These are phyloP conservation scores for Leccinum subgranulosum DNA, from an alignment of 768 basidiomycete species.

Conservation along the genomic window DNA sequence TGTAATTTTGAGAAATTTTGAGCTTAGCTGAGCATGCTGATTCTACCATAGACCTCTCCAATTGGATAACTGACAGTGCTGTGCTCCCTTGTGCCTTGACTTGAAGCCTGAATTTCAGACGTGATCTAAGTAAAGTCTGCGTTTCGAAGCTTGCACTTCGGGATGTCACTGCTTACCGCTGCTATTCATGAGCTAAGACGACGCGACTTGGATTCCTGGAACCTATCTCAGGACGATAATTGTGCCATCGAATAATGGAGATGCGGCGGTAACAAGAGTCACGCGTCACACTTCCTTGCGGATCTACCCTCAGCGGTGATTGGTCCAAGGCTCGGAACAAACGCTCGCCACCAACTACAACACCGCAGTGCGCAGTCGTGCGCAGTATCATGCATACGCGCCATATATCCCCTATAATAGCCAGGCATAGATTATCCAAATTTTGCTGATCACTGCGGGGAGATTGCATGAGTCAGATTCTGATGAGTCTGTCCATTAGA, in stretches of 20 bases:
- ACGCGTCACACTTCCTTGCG: no score
- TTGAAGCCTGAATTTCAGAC: neutral
- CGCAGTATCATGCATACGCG: no score
- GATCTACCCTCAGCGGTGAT: no score
- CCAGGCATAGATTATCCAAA: no score
- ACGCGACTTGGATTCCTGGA: constrained; percentile 21
- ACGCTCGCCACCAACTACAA: no score
- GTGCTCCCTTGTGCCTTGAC: neutral
- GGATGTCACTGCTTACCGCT: constrained; percentile 10
- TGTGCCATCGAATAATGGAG: constrained; percentile 15
- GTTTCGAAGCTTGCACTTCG: neutral
- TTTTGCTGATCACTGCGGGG: no score
- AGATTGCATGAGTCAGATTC: neutral
- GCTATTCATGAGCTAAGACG: constrained; percentile 21
- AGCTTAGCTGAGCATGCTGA: neutral
- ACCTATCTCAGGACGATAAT: constrained; percentile 11
- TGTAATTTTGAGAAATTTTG: neutral
- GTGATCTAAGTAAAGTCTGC: neutral
- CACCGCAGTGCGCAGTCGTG: no score
- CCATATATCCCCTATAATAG: no score
- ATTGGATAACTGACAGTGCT: neutral
- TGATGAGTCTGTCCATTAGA: neutral
- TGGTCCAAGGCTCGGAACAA: no score
- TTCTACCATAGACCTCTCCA: neutral
- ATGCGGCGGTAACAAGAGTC: no score